Evolutionary conservation across 768 basidiomycete genomes (phyloP), one percentile per base, ranked within the genome.

Genomic region (Cystofilobasidium capitatum): DNA sequence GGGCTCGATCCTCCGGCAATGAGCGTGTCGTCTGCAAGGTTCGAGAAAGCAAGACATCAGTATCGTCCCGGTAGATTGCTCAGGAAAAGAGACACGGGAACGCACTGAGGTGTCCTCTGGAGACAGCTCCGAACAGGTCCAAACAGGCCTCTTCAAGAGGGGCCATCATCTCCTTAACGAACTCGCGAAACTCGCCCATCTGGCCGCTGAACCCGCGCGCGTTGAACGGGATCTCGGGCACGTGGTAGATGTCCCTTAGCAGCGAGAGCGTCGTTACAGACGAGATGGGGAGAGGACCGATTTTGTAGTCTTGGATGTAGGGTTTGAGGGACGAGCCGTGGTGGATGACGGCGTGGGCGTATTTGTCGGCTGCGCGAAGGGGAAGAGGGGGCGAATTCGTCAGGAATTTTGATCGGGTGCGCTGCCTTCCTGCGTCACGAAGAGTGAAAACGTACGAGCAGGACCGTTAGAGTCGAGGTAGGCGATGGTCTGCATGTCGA

Each of bases 211-310:
- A 62, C 0, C 45, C 42, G 24, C 61, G 61, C 16, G 40, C 61
- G 61, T 62, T 62, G 26, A 45, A 62, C 22, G 85, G 84, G 51
- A 85, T 81, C 12, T 79, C 76, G 5, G 79, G 78, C 20, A 79
- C 77, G 65, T 83, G 82, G 72, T 83, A 84, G 39, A 83, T 82
- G 58, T 82, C 81, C 20, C 75, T 81, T 65, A 83, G 74, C 22
- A 75, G 75, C n/a, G 76, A 72, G 26, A 45, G 8, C 26, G 47
- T 72, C 7, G 83, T 83, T 20, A 74, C 62, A 6, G 69, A 57
- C 37, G 78, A 73, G 24, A 83, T 71, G 6, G 84, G 84, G 12
- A 86, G 76, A 0, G 85, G 85, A 0, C 85, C 85, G 22, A 86
- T 80, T 10, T 84, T 75, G 71, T 84, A 84, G 71, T 85, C 83